Conservation (phyloP, 2,329 filamentous ascomycete species). For the Aspergillus piperis region DNA sequence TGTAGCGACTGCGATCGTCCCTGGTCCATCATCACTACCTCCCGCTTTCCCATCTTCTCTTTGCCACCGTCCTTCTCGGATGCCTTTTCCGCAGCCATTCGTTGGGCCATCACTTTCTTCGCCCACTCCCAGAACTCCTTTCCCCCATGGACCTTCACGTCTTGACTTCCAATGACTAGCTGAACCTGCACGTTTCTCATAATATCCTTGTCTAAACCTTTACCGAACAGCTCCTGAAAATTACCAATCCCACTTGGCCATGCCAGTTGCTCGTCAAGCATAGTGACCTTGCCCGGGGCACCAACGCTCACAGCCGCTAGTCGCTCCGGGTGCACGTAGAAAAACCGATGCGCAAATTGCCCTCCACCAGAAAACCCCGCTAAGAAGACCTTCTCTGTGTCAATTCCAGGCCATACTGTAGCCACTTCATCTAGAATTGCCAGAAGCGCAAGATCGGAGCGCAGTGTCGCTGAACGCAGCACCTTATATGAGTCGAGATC, state of each 20-base stretch:
- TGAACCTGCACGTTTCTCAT: not conserved
- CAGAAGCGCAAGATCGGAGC: not conserved
- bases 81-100: not conserved
- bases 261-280: not conserved
- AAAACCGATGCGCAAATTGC: not conserved
- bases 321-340: not conserved
- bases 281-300: not conserved
- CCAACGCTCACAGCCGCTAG: not conserved
- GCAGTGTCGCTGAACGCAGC: not conserved
- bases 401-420: not conserved
- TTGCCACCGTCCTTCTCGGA: not conserved
- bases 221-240: not conserved
- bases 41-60: not conserved
- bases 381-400: not conserved
- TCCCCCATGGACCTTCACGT: not conserved
- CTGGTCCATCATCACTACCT: not conserved
- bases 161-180: not conserved
- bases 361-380: not conserved
- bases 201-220: not conserved
- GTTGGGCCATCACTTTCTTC: not conserved
- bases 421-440: not conserved
- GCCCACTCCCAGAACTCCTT: not conserved
- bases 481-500: not conserved
- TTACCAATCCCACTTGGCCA: not conserved
- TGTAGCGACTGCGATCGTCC: not conserved